Conservation (phyloP, 176 grass and related monocot genomes). For the Aegilops longissima region DNA sequence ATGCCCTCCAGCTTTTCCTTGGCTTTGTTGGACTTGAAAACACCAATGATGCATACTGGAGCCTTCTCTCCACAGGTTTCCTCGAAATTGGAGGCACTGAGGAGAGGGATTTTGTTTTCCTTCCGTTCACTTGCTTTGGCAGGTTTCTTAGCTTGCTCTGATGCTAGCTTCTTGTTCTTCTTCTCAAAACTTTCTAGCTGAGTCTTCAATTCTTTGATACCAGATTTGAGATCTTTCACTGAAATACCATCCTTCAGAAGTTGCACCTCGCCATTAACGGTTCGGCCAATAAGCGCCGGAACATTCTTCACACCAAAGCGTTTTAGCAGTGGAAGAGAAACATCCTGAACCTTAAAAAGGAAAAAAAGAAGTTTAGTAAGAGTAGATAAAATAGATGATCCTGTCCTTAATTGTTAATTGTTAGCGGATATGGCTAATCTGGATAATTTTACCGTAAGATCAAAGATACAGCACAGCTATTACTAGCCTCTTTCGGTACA, state of each 20-base stretch:
- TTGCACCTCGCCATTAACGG: slow-evolving; percentile 52
- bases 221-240: slow-evolving; percentile 77
- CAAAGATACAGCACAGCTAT: neutral
- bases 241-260: slow-evolving; percentile 80
- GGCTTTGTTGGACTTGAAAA: slow-evolving; percentile 64
- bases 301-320: slow-evolving; percentile 62
- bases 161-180: slow-evolving; percentile 66
- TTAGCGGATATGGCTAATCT: neutral
- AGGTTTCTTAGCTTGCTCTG: slow-evolving; percentile 53
- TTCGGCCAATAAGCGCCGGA: slow-evolving; percentile 62
- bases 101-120: slow-evolving; percentile 52
- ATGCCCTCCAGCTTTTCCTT: slow-evolving; percentile 56
- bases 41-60: slow-evolving; percentile 70
- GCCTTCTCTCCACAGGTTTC: slow-evolving; percentile 65
- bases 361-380: neutral
- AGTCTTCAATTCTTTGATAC: slow-evolving; percentile 61
- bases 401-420: neutral
- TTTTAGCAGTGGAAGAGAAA: slow-evolving; percentile 66
- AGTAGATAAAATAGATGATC: neutral
- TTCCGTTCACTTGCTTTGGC: slow-evolving; percentile 14
- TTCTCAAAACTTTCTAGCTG: slow-evolving; percentile 81
- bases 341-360: slow-evolving; percentile 61
- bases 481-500: neutral
- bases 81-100: slow-evolving; percentile 61
- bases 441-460: neutral